Evolutionary conservation across 2,329 filamentous ascomycete genomes (phyloP).

Genomic region (Fusarium redolens): DNA sequence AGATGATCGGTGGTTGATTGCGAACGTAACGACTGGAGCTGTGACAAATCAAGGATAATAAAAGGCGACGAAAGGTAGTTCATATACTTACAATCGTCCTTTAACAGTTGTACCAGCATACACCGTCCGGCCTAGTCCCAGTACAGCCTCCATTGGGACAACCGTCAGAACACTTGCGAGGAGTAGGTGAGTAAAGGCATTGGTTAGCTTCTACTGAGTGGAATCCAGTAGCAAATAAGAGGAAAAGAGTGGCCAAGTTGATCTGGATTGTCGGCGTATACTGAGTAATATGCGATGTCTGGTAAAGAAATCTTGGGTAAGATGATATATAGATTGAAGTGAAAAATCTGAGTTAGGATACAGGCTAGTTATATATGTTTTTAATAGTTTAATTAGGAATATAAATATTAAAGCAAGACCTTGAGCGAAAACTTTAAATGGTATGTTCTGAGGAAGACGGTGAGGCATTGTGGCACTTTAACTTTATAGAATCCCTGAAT

Average conservation of each 20-base stretch:
- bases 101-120: not conserved
- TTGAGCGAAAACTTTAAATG: not conserved
- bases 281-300: fast-evolving
- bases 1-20: fast-evolving
- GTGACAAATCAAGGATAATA: fast-evolving
- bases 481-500: fast-evolving
- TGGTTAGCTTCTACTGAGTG: fast-evolving
- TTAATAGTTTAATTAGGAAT: too few relatives aligned
- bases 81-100: fast-evolving
- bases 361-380: fast-evolving
- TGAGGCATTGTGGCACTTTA: not conserved
- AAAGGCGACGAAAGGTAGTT: fast-evolving
- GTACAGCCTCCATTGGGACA: not conserved
- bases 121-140: fast-evolving
- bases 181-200: not conserved
- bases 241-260: fast-evolving
- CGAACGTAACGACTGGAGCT: fast-evolving
- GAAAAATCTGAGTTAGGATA: fast-evolving
- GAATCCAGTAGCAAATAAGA: not conserved
- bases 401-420: too few relatives aligned
- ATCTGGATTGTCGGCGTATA: not conserved
- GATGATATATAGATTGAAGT: fast-evolving
- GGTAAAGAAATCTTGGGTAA: fast-evolving
- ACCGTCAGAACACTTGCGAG: not conserved
- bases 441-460: fast-evolving